Evolutionary conservation across 768 basidiomycete species (phyloP).

Genomic region (Pholiota conissans): DNA sequence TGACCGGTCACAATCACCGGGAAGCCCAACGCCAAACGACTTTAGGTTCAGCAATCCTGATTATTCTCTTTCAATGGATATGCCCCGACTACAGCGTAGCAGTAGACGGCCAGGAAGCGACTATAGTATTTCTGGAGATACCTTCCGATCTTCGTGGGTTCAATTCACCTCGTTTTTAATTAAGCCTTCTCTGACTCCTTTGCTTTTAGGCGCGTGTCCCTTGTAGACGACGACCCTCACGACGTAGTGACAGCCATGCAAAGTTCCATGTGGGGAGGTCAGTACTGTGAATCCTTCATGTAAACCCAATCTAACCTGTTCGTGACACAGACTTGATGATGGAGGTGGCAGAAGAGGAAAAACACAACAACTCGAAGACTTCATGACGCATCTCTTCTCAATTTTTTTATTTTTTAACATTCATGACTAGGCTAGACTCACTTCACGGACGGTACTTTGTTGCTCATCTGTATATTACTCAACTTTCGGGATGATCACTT

Average conservation of each 20-base stretch:
- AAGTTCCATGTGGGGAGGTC: conserved; percentile 73
- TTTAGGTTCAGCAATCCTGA: conserved; percentile 41
- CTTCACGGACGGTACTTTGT: conserved; percentile 8
- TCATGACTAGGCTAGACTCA: conserved; percentile 3
- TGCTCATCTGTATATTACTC: conserved; percentile 19
- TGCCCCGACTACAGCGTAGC: conserved; percentile 51
- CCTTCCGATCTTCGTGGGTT: conserved; percentile 49
- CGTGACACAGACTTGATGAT: conserved; percentile 20
- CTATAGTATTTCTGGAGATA: conserved; percentile 57
- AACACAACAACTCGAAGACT: conserved; percentile 10
- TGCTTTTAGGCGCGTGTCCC: conserved; percentile 34
- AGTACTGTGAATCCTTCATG: conserved; percentile 21
- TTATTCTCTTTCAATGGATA: conserved; percentile 45
- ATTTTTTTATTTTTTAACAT: conserved; percentile 5
- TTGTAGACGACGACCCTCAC: conserved; percentile 44
- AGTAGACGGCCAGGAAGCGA: conserved; percentile 57
- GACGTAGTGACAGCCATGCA: conserved; percentile 59
- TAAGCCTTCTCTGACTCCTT: conserved; percentile 9
- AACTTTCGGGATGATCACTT: conserved; percentile 6
- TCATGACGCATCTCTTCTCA: conserved; percentile 4
- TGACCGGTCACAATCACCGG: conserved; percentile 30
- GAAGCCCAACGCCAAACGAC: conserved; percentile 39
- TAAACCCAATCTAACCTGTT: background rate
- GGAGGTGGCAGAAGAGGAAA: conserved; percentile 23
- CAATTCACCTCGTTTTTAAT: background rate